These are phyloP conservation scores for Licmophora abbreviata DNA, from an alignment of 108 stramenopile species.

Conservation along the genomic window DNA sequence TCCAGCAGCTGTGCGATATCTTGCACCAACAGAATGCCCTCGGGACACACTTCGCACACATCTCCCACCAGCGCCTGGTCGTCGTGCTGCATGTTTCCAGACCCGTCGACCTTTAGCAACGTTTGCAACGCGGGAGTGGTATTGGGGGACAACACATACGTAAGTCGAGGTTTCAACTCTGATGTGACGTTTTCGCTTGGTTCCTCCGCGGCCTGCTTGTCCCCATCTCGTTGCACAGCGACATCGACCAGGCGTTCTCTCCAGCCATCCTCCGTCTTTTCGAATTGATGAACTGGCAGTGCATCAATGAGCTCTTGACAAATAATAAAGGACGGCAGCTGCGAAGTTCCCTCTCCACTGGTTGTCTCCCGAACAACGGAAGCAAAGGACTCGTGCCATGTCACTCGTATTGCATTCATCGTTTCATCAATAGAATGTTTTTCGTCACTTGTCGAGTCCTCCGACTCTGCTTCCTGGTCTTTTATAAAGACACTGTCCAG, in stretches of 20 bases:
- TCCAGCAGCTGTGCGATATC: constrained; percentile 78
- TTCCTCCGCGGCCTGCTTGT: constrained; percentile 11
- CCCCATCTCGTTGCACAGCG: constrained; percentile 9
- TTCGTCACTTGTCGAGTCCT: neutral
- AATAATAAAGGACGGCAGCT: constrained; percentile 54
- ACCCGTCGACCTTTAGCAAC: constrained; percentile 33
- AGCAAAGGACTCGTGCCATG: constrained; percentile 68
- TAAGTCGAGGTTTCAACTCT: constrained; percentile 52
- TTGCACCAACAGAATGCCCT: constrained; percentile 74
- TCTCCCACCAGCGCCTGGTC: constrained; percentile 52
- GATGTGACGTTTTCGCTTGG: neutral
- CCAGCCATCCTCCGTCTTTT: constrained; percentile 87
- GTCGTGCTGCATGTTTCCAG: constrained; percentile 20
- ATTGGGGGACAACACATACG: constrained; percentile 73
- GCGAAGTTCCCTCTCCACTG: constrained; percentile 17
- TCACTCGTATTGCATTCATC: constrained; percentile 29
- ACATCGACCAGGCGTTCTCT: constrained; percentile 92
- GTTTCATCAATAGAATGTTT: constrained; percentile 11
- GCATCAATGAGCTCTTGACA: constrained; percentile 96
- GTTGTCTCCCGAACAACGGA: constrained; percentile 32
- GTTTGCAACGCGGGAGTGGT: constrained; percentile 72
- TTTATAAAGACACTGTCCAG: too few species aligned
- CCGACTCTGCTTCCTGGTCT: neutral
- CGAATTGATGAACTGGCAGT: constrained; percentile 90
- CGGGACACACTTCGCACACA: constrained; percentile 90